A percentile compares a stretch with the other conserved stretches of the same genome.
These are phyloP conservation scores for Aspergillus transmontanensis DNA, from an alignment of 2,329 filamentous ascomycete species.

Conservation along the genomic window DNA sequence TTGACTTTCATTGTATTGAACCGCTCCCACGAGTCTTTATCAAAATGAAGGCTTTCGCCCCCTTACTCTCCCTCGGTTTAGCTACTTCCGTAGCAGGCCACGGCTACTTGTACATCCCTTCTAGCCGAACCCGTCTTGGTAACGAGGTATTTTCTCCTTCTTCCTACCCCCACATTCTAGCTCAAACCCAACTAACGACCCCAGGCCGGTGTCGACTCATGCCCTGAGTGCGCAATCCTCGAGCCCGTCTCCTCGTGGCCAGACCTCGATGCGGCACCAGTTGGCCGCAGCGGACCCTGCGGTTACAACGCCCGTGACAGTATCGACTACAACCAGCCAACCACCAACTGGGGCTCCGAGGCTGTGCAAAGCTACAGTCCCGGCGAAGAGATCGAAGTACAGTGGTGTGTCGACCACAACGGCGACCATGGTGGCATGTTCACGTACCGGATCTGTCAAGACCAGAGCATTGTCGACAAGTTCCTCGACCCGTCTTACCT, in stretches of 20 bases:
- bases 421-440: slow-evolving; percentile 62
- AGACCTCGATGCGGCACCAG: slow-evolving; percentile 47
- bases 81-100: slow-evolving; percentile 40
- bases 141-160: slow-evolving; percentile 40
- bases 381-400: slow-evolving; percentile 52
- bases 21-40: background rate
- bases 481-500: slow-evolving; percentile 52
- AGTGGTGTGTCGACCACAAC: slow-evolving; percentile 61
- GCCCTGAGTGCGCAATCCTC: slow-evolving; percentile 58
- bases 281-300: slow-evolving; percentile 54
- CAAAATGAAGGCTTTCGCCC: slow-evolving; percentile 5
- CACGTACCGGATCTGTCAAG: slow-evolving; percentile 56
- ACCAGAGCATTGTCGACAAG: slow-evolving; percentile 55
- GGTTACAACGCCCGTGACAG: slow-evolving; percentile 58
- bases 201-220: slow-evolving; percentile 51
- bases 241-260: slow-evolving; percentile 58
- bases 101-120: slow-evolving; percentile 50
- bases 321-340: slow-evolving; percentile 57
- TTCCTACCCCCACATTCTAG: background rate
- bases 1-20: background rate
- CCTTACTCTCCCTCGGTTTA: slow-evolving; percentile 5
- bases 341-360: slow-evolving; percentile 46
- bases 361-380: slow-evolving; percentile 50
- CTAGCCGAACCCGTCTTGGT: slow-evolving; percentile 50
- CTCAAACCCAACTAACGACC: background rate